Base-by-base conservation (phyloP, 176 grass and related monocot species). In the Carex myosuroides region DNA sequence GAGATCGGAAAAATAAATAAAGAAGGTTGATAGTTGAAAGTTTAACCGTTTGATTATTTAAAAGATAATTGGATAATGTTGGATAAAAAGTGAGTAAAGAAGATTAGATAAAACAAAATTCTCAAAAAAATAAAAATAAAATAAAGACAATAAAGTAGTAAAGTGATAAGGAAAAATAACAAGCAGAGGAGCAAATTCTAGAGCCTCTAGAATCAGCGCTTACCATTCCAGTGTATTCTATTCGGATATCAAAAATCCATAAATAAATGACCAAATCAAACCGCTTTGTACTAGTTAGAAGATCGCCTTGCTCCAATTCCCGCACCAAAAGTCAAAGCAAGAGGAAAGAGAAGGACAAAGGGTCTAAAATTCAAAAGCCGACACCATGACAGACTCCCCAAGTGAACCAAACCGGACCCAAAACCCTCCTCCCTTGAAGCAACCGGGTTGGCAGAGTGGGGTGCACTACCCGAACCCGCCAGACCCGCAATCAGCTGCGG, bases 391-490 rank as follows among this genome's bases (percentile, higher is more conserved):
- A 80, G 77, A 80, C 5, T 13, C 24, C 8, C 22, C 24, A 18
- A 60, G 20, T 39, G 70, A 74, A 52, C 54, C 54, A 60, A 80
- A 60, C 54, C 24, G 3, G 22, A 20, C 26, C 26, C 24, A 54
- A 10, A 57, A 17, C 17, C n/a, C 48, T 56, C 13, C 24, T 56
- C 13, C 24, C 53, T 37, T 37, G 16, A 80, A 80, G 13, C 76
- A 80, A 61, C 54, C 24, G 17, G 55, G 46, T 21, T 80, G 77
- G 77, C 77, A 61, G 32, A 80, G 77, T 21, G 77, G 77, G 30
- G 53, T 80, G 77, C 77, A 80, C 55, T 80, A 80, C 10, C 77
- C 77, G 29, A 80, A 80, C 16, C 77, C 77, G 1, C 77, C 77
- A 1, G 77, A 80, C 16, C 77, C 77, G 1, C 33, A 80, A 80